Conservation (phyloP, 2,329 filamentous ascomycete genomes). For the Penicillium sp. region DNA sequence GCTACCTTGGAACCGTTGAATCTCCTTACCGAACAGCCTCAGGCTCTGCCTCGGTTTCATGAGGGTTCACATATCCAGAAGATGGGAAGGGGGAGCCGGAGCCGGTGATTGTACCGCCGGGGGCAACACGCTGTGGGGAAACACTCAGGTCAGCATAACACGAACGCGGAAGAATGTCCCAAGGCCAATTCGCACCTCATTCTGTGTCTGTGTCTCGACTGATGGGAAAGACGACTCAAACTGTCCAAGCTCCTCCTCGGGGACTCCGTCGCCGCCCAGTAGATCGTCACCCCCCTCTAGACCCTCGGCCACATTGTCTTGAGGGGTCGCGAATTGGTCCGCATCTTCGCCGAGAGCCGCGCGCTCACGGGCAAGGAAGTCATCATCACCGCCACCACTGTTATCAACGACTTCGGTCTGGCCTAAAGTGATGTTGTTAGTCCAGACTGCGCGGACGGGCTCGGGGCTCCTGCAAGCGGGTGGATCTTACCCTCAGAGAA, state of each 20-base stretch:
- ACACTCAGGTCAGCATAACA: constrained; percentile 17
- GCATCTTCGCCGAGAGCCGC: constrained; percentile 90
- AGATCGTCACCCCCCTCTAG: constrained; percentile 68
- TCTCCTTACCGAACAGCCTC: constrained; percentile 68
- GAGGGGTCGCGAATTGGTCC: constrained; percentile 77
- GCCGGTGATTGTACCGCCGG: constrained; percentile 78
- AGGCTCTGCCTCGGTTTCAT: constrained; percentile 73
- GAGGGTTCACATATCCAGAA: constrained; percentile 52
- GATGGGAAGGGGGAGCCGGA: constrained; percentile 57
- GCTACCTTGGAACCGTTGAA: background rate
- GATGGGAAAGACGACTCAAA: constrained; percentile 93
- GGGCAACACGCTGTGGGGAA: constrained; percentile 64
- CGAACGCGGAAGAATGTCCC: background rate
- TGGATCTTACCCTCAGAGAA: constrained; percentile 60
- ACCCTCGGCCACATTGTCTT: constrained; percentile 61
- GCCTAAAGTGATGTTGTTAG: constrained; percentile 31
- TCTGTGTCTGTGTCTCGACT: constrained; percentile 65
- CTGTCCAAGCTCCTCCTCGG: constrained; percentile 51
- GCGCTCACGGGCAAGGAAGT: constrained; percentile 90
- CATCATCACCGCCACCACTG: constrained; percentile 55
- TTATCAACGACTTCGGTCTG: constrained; percentile 35
- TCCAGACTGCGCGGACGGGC: constrained; percentile 19
- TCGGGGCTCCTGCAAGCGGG: constrained; percentile 18
- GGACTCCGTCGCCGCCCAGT: constrained; percentile 53
- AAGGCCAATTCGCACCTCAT: constrained; percentile 58